Evolutionary conservation across 2,329 filamentous ascomycete genomes (phyloP).

Genomic region (Neurospora crassa): DNA sequence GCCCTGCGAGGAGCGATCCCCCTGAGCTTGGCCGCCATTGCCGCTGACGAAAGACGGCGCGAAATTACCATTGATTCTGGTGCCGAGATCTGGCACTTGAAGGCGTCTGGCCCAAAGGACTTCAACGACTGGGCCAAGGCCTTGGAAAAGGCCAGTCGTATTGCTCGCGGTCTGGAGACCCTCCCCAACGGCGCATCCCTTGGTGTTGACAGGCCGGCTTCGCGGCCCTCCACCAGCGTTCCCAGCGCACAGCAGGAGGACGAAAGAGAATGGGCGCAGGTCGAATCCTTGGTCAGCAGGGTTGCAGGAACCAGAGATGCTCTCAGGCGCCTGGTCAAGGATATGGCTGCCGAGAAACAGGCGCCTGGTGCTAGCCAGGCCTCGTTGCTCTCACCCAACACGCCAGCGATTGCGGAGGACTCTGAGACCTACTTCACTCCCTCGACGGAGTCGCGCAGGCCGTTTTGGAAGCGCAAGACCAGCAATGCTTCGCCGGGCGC

Average conservation of each 20-base stretch:
- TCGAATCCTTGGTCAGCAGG: conserved; percentile 76
- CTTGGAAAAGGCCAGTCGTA: conserved; percentile 69
- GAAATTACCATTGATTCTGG: conserved; percentile 97
- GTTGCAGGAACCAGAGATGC: conserved; percentile 84
- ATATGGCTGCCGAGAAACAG: conserved; percentile 60
- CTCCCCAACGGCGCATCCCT: conserved; percentile 14
- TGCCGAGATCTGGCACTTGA: conserved; percentile 92
- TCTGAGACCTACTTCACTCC: conserved; percentile 45
- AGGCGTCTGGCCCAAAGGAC: conserved; percentile 71
- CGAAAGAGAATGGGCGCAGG: conserved; percentile 76
- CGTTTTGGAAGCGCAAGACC: conserved; percentile 90
- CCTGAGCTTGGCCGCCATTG: conserved; percentile 80
- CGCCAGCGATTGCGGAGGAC: conserved; percentile 36
- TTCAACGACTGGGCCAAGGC: conserved; percentile 83
- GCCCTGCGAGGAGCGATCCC: conserved; percentile 88
- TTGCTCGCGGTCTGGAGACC: conserved; percentile 45
- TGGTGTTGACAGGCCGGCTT: conserved; percentile 6
- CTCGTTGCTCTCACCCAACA: conserved; percentile 31
- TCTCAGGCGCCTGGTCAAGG: conserved; percentile 74
- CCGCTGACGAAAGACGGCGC: conserved; percentile 75
- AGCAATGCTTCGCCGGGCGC: conserved; percentile 38
- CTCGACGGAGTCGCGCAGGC: conserved; percentile 45
- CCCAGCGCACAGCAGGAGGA: conserved; percentile 41
- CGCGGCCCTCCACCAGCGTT: conserved; percentile 18
- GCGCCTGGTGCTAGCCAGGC: conserved; percentile 8